Evolutionary conservation across 2,329 filamentous ascomycete genomes (phyloP).

Genomic region (Onygenales sp.): DNA sequence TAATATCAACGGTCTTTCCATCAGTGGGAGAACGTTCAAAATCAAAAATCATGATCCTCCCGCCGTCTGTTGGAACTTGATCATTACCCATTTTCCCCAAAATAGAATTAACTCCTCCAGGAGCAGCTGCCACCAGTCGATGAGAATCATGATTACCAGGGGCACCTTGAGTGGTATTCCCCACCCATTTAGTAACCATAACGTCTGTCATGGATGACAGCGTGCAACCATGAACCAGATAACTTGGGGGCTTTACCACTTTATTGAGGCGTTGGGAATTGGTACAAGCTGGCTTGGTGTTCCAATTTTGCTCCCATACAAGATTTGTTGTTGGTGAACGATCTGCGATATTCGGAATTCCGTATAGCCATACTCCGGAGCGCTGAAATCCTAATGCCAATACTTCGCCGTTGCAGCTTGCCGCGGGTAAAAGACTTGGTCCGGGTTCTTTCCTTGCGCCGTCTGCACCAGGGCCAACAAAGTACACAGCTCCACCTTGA

Average conservation of each 20-base stretch:
- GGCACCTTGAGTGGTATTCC: conserved; percentile 44
- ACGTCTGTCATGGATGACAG: conserved; percentile 57
- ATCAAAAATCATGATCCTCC: conserved; percentile 62
- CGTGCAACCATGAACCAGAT: conserved; percentile 58
- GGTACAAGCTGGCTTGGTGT: conserved; percentile 15
- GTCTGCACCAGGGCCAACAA: conserved; percentile 54
- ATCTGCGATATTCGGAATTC: conserved; percentile 54
- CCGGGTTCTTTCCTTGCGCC: conserved; percentile 47
- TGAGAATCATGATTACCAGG: conserved; percentile 15
- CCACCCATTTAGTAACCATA: conserved; percentile 61
- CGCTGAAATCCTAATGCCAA: conserved; percentile 65
- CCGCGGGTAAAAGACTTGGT: conserved; percentile 60
- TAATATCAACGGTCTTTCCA: conserved; percentile 49
- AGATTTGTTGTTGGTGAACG: conserved; percentile 8
- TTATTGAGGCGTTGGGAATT: conserved; percentile 23
- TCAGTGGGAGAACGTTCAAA: conserved; percentile 56
- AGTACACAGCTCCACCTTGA: conserved; percentile 68
- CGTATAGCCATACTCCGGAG: conserved; percentile 69
- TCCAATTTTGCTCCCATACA: conserved; percentile 8
- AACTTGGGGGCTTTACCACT: conserved; percentile 46
- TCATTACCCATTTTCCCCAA: conserved; percentile 55
- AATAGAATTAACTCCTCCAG: conserved; percentile 54
- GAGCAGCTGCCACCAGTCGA: conserved; percentile 59
- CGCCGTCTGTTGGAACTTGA: conserved; percentile 68
- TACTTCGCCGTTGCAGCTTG: conserved; percentile 60